Conservation (phyloP, 768 basidiomycete genomes). For the Tubosaeta brunneosetosa region DNA sequence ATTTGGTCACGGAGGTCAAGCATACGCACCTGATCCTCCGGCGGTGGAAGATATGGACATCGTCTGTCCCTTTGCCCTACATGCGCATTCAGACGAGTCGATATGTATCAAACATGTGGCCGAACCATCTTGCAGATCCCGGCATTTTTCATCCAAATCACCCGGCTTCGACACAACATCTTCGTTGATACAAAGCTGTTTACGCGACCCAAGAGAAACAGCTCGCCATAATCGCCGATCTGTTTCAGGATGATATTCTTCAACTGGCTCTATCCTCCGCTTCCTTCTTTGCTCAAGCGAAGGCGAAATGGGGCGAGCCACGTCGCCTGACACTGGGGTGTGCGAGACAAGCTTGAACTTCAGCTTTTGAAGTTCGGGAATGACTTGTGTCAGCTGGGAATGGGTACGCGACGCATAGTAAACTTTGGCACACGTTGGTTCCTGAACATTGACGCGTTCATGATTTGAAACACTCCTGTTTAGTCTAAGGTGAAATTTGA, state of each 20-base stretch:
- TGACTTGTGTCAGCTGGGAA: slow-evolving; percentile 88
- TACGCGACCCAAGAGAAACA: slow-evolving; percentile 86
- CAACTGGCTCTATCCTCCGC: slow-evolving; percentile 20
- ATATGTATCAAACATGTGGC: not conserved
- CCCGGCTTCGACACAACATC: slow-evolving; percentile 54
- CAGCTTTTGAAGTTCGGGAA: slow-evolving; percentile 80
- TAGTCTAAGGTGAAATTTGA: slow-evolving; percentile 15
- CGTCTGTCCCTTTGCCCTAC: slow-evolving; percentile 61
- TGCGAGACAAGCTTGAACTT: slow-evolving; percentile 38
- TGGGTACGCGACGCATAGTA: slow-evolving; percentile 96
- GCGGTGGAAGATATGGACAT: slow-evolving; percentile 71
- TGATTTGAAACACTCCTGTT: slow-evolving; percentile 3
- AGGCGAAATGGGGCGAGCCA: not conserved
- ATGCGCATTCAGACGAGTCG: slow-evolving; percentile 1
- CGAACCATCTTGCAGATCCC: slow-evolving; percentile 70
- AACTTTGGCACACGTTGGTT: slow-evolving; percentile 72
- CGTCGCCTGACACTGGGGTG: slow-evolving; percentile 6
- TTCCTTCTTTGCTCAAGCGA: slow-evolving; percentile 11
- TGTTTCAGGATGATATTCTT: slow-evolving; percentile 23
- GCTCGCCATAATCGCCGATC: slow-evolving; percentile 42
- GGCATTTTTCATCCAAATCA: slow-evolving; percentile 85
- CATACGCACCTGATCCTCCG: slow-evolving; percentile 65
- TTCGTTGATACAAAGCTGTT: slow-evolving; percentile 91
- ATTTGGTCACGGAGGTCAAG: slow-evolving; percentile 85
- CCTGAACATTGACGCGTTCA: slow-evolving; percentile 27